Conservation (phyloP, 108 stramenopile genomes). For the Cylindrotheca closterium region DNA sequence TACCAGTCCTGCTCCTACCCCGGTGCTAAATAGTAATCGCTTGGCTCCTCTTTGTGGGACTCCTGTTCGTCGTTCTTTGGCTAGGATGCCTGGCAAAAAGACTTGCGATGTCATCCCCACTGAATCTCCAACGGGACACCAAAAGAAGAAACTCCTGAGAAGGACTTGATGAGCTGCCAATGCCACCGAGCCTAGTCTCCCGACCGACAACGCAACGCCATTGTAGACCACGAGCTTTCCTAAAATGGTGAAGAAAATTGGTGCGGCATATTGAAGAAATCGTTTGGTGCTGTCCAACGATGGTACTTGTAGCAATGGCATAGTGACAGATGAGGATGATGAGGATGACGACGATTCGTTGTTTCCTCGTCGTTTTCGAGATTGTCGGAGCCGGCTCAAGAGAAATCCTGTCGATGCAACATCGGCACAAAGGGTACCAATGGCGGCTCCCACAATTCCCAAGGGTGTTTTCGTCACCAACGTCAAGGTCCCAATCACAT, state of each 20-base stretch:
- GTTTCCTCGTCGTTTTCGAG: background rate
- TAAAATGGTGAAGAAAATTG: slow-evolving; percentile 11
- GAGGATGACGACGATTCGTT: too few relatives aligned
- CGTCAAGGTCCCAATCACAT: slow-evolving; percentile 8
- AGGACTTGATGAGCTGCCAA: slow-evolving; percentile 16
- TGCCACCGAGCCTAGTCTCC: slow-evolving; percentile 10
- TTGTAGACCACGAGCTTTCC: slow-evolving; percentile 18
- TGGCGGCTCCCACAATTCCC: slow-evolving; percentile 23
- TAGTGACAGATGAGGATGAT: too few relatives aligned
- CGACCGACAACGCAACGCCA: slow-evolving; percentile 12
- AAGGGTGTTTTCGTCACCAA: slow-evolving; percentile 4
- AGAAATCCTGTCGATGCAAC: slow-evolving; percentile 10
- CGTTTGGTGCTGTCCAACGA: background rate
- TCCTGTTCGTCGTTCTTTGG: background rate
- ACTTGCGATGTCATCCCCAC: slow-evolving; percentile 19
- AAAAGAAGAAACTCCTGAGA: slow-evolving; percentile 12
- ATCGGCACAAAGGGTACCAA: slow-evolving; percentile 22
- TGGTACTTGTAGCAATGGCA: background rate
- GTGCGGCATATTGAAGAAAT: slow-evolving; percentile 4
- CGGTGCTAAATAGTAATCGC: slow-evolving; percentile 6
- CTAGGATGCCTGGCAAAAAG: slow-evolving; percentile 10
- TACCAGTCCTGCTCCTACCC: slow-evolving; percentile 11
- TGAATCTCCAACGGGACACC: slow-evolving; percentile 17
- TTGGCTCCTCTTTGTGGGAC: slow-evolving; percentile 4
- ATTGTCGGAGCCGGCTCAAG: background rate